Evolutionary conservation across 257 asterid genomes (phyloP).

Genomic region (Nemophila menziesii): DNA sequence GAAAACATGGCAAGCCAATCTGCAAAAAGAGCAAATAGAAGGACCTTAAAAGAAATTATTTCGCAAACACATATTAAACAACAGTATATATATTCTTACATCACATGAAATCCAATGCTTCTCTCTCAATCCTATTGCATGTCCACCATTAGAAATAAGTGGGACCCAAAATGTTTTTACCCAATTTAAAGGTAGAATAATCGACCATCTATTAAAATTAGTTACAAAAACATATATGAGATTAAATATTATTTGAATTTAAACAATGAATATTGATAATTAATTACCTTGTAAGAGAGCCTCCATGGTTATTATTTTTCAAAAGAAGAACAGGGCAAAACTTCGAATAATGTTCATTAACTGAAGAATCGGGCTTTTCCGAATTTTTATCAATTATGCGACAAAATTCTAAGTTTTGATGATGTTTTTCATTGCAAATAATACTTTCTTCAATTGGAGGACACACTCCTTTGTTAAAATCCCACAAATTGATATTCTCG

Average conservation of each 20-base stretch:
- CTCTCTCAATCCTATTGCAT: constrained; percentile 76
- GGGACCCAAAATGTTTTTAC: constrained; percentile 64
- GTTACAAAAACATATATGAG: constrained; percentile 12
- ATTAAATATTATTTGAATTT: not conserved
- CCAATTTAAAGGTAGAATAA: constrained; percentile 81
- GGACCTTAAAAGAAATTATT: not conserved
- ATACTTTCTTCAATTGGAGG: constrained; percentile 67
- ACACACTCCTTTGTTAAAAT: constrained; percentile 31
- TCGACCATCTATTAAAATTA: constrained; percentile 53
- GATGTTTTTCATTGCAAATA: constrained; percentile 51
- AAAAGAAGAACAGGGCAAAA: constrained; percentile 61
- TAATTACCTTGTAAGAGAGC: constrained; percentile 39
- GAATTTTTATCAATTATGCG: constrained; percentile 29
- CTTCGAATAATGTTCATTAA: constrained; percentile 25
- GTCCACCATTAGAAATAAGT: constrained; percentile 58
- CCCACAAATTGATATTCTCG: constrained; percentile 49
- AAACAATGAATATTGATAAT: not conserved
- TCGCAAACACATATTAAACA: not conserved
- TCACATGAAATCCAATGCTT: constrained; percentile 72
- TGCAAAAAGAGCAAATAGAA: constrained; percentile 32
- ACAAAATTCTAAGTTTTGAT: constrained; percentile 36
- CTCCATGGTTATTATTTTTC: constrained; percentile 32
- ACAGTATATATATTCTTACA: constrained; percentile 25
- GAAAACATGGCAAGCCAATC: constrained; percentile 71
- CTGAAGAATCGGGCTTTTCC: constrained; percentile 24